phyloP scores from a whole-genome alignment of 176 grass and related monocot species.

The Themeda triandra region DNA sequence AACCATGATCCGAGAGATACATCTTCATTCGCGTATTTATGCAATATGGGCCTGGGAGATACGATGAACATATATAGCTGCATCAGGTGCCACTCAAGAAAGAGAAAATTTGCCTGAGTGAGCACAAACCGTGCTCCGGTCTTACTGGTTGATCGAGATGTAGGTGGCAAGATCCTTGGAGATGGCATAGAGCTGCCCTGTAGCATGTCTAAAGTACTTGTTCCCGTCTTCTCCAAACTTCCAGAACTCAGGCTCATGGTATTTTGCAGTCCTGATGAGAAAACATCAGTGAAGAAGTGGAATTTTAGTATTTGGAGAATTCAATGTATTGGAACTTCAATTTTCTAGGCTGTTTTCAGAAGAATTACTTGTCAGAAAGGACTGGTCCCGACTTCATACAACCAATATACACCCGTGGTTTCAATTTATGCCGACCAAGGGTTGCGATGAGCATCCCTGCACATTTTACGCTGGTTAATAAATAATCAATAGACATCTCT shows the following conservation, averaged over 20 bases:
- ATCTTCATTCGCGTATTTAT: slow-evolving; percentile 93
- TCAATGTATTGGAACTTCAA: not conserved
- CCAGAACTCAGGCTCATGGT: slow-evolving; percentile 92
- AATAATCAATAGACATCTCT: not conserved
- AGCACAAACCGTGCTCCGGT: not conserved
- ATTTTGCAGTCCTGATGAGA: slow-evolving; percentile 61
- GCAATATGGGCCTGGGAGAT: slow-evolving; percentile 65
- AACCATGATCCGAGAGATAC: slow-evolving; percentile 87
- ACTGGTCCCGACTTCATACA: slow-evolving; percentile 98
- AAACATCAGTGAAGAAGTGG: not conserved
- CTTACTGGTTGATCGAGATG: slow-evolving; percentile 94
- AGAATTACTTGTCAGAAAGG: slow-evolving; percentile 78
- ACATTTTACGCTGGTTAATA: not conserved
- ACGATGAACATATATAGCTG: not conserved
- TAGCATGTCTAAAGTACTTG: slow-evolving; percentile 89
- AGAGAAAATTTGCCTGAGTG: not conserved
- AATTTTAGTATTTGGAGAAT: not conserved
- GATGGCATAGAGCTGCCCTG: slow-evolving; percentile 79
- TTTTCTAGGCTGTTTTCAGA: slow-evolving; percentile 18
- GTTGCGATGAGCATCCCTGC: slow-evolving; percentile 78
- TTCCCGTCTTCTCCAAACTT: slow-evolving; percentile 96
- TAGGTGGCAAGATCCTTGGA: slow-evolving; percentile 92
- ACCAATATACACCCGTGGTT: slow-evolving; percentile 90
- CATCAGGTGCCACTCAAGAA: slow-evolving; percentile 19
- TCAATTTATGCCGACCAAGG: slow-evolving; percentile 79